Evolutionary conservation across 2,329 filamentous ascomycete species (phyloP).

Genomic region (Penicillium fuscoglaucum): DNA sequence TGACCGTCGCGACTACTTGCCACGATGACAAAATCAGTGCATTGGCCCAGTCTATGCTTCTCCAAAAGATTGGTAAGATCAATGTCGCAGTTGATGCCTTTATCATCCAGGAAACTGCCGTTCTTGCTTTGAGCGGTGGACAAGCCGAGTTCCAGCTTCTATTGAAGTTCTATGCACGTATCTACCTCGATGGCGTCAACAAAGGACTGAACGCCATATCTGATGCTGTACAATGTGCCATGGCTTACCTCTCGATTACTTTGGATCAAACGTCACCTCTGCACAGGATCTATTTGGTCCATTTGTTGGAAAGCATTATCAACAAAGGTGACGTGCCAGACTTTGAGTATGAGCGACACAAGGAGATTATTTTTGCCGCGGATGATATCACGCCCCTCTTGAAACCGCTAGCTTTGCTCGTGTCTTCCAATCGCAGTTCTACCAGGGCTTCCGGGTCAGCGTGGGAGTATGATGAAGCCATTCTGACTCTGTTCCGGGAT

Average conservation of each 20-base stretch:
- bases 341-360: slow-evolving; percentile 68
- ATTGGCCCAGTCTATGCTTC: slow-evolving; percentile 87
- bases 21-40: slow-evolving; percentile 90
- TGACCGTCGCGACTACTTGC: slow-evolving; percentile 78
- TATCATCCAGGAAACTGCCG: slow-evolving; percentile 79
- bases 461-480: slow-evolving; percentile 61
- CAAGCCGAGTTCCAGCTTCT: slow-evolving; percentile 81
- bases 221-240: slow-evolving; percentile 75
- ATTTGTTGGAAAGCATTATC: slow-evolving; percentile 82
- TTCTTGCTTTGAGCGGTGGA: slow-evolving; percentile 73
- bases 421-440: slow-evolving; percentile 53
- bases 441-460: slow-evolving; percentile 31
- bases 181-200: slow-evolving; percentile 71
- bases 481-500: slow-evolving; percentile 74
- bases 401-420: slow-evolving; percentile 80
- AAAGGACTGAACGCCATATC: slow-evolving; percentile 68
- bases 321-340: slow-evolving; percentile 86
- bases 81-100: slow-evolving; percentile 76
- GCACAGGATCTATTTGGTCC: slow-evolving; percentile 78
- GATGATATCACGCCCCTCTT: slow-evolving; percentile 85
- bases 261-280: slow-evolving; percentile 66
- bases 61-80: slow-evolving; percentile 92
- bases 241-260: slow-evolving; percentile 75
- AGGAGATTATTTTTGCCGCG: slow-evolving; percentile 78
- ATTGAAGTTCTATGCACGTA: slow-evolving; percentile 76